Percentiles rank a stretch among this genome's conserved stretches.
Evolutionary conservation across 2,329 filamentous ascomycete species (phyloP).

Genomic region (Zopfia rhizophila): DNA sequence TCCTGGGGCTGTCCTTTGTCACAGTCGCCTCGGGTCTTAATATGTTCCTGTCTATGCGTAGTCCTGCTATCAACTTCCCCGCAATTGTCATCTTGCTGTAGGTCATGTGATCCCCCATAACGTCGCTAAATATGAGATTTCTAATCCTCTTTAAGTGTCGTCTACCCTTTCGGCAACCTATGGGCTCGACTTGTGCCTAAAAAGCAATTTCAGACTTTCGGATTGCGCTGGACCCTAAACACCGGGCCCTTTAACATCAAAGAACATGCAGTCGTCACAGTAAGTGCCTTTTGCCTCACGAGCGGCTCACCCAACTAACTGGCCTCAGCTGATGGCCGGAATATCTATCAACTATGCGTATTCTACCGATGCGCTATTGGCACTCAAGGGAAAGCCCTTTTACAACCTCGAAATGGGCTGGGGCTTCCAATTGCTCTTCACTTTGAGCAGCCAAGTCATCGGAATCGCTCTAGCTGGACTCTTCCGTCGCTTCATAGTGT

Average conservation of each 20-base stretch:
- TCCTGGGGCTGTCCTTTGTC: conserved; percentile 58
- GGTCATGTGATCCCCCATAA: conserved; percentile 2
- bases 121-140: not conserved
- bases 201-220: conserved; percentile 63
- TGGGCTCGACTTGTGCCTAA: conserved; percentile 69
- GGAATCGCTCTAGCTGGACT: conserved; percentile 37
- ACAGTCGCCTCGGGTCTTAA: conserved; percentile 61
- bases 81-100: conserved; percentile 70
- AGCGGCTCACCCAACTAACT: conserved; percentile 3
- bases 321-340: conserved; percentile 62
- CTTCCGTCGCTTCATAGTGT: conserved; percentile 57
- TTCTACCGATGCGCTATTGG: conserved; percentile 78
- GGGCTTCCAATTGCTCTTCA: conserved; percentile 72
- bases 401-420: conserved; percentile 77
- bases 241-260: conserved; percentile 77
- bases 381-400: conserved; percentile 64
- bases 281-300: conserved; percentile 1
- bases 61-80: conserved; percentile 69
- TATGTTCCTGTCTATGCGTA: conserved; percentile 71
- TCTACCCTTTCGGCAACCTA: conserved; percentile 70
- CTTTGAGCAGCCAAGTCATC: conserved; percentile 74
- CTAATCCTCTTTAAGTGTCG: conserved; percentile 48
- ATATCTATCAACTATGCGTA: conserved; percentile 73
- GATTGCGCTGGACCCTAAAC: conserved; percentile 67
- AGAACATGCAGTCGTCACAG: conserved; percentile 71